Evolutionary conservation across 148 eudicot species (phyloP).

Genomic region (Vaccinium darrowii): DNA sequence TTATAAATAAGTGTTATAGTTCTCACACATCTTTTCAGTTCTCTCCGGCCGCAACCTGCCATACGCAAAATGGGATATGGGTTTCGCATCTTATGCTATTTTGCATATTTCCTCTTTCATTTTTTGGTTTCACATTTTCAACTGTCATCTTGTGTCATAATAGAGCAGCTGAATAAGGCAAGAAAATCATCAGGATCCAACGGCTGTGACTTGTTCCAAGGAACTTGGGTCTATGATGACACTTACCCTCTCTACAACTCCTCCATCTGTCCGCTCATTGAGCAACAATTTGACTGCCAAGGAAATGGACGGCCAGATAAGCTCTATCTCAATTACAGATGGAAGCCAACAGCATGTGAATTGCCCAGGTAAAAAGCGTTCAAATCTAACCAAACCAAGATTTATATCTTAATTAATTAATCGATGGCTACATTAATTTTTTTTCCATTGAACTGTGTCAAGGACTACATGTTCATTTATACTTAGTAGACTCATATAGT

Average conservation of each 20-base stretch:
- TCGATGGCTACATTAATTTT: no score
- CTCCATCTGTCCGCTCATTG: conserved; percentile 31
- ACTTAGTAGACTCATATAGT: no score
- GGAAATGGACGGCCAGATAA: conserved; percentile 38
- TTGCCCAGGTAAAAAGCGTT: conserved; percentile 32
- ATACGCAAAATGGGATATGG: conserved; percentile 7
- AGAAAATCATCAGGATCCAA: not conserved
- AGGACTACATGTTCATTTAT: no score
- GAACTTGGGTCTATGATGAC: conserved; percentile 43
- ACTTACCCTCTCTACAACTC: conserved; percentile 29
- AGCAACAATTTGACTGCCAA: conserved; percentile 36
- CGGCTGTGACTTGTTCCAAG: conserved; percentile 40
- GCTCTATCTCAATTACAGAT: conserved; percentile 35
- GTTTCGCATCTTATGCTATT: not conserved
- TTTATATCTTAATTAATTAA: no score
- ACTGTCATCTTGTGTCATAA: not conserved
- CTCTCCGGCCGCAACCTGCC: not conserved
- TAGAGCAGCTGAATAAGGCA: not conserved
- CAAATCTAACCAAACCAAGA: no score
- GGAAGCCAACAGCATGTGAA: conserved; percentile 41
- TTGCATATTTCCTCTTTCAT: not conserved
- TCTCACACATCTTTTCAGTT: not conserved
- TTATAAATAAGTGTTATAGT: not conserved
- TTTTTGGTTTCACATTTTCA: not conserved
- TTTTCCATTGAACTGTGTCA: no score